phyloP scores from a whole-genome alignment of 345 rosid species.

The Carallia pectinifolia region DNA sequence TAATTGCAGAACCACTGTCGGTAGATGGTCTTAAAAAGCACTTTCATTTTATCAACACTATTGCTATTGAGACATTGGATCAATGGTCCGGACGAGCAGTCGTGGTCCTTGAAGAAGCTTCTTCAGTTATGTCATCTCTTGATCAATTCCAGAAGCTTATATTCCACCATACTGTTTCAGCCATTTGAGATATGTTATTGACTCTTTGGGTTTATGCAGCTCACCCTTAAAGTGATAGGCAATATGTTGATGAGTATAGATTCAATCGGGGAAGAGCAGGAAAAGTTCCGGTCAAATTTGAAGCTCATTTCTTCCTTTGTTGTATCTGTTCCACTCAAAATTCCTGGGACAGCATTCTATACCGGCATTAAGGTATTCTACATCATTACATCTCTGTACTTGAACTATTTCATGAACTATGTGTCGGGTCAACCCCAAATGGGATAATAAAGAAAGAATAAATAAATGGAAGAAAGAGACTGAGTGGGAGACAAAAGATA shows the following conservation, averaged over 20 bases:
- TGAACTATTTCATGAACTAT: background rate
- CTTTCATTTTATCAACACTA: conserved; percentile 50
- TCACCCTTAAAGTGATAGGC: conserved; percentile 64
- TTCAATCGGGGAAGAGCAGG: conserved; percentile 56
- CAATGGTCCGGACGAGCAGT: conserved; percentile 46
- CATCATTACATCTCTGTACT: background rate
- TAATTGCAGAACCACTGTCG: conserved; percentile 57
- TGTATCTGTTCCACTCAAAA: conserved; percentile 59
- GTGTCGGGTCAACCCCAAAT: too few species aligned
- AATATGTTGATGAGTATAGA: conserved; percentile 77
- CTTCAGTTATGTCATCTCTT: conserved; percentile 44
- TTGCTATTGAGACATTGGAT: conserved; percentile 49
- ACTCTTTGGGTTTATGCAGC: conserved; percentile 33
- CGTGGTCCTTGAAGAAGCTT: conserved; percentile 63
- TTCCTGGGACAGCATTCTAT: conserved; percentile 64
- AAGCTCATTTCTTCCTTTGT: conserved; percentile 63
- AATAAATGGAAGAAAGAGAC: too few species aligned
- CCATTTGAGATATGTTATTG: background rate
- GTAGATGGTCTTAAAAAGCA: conserved; percentile 58
- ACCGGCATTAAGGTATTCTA: conserved; percentile 49
- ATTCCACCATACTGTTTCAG: background rate
- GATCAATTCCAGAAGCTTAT: background rate
- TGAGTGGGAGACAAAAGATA: too few species aligned
- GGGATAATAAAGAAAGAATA: too few species aligned
- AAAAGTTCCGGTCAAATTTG: conserved; percentile 57